These are phyloP conservation scores for Persicaria maculosa DNA, from an alignment of 148 eudicot species.

Conservation along the genomic window DNA sequence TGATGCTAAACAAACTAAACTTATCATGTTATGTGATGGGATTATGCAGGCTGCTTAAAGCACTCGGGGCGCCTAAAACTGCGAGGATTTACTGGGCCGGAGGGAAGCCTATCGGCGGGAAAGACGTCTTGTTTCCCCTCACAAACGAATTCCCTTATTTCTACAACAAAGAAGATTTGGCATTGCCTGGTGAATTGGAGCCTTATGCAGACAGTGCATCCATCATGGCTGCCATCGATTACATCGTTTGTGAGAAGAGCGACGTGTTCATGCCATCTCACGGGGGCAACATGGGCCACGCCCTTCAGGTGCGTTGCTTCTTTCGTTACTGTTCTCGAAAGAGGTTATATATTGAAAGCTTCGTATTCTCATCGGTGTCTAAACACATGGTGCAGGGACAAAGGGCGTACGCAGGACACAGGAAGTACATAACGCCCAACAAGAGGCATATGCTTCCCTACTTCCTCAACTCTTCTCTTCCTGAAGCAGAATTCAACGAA, in stretches of 20 bases:
- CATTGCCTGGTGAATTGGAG: constrained; percentile 70
- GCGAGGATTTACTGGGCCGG: constrained; percentile 91
- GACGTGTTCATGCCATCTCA: constrained; percentile 95
- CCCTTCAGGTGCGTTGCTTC: constrained; percentile 55
- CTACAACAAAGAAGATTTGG: constrained; percentile 85
- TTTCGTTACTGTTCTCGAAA: not conserved
- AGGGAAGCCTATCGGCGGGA: constrained; percentile 82
- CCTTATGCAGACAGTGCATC: constrained; percentile 64
- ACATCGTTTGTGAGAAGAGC: constrained; percentile 80
- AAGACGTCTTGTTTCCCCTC: constrained; percentile 68
- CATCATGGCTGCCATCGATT: constrained; percentile 86
- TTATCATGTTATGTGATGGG: not conserved
- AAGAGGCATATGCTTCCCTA: constrained; percentile 81
- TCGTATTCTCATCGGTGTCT: not conserved
- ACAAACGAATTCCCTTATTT: constrained; percentile 60
- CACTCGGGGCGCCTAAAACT: constrained; percentile 73
- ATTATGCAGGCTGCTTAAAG: constrained; percentile 70
- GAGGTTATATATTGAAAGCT: not conserved
- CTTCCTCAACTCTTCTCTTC: constrained; percentile 64
- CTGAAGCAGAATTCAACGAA: constrained; percentile 60
- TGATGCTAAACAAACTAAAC: not conserved
- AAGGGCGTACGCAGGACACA: constrained; percentile 93
- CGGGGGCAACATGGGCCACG: constrained; percentile 97
- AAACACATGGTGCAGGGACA: constrained; percentile 49
- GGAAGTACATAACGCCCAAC: constrained; percentile 83